Evolutionary conservation across 768 basidiomycete species (phyloP).

Genomic region (Sarcomyxa edulis): DNA sequence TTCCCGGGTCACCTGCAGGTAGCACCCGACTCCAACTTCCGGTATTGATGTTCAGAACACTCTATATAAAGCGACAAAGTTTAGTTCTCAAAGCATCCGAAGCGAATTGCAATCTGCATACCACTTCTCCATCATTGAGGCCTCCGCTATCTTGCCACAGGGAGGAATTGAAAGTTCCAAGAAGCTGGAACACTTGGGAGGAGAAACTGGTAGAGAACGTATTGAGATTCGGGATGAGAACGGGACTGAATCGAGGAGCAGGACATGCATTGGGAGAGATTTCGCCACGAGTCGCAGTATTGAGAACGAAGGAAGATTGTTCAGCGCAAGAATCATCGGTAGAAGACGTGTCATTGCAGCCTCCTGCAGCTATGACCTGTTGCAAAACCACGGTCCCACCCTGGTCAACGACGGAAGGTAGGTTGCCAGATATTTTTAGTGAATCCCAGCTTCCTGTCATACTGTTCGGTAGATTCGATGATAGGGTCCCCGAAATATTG

Average conservation of each 20-base stretch:
- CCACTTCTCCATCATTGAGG: constrained; percentile 67
- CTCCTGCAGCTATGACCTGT: constrained; percentile 52
- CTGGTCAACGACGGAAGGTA: constrained; percentile 39
- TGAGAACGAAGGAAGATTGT: constrained; percentile 53
- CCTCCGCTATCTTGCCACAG: constrained; percentile 65
- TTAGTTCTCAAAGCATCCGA: not conserved
- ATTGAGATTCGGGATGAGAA: constrained; percentile 59
- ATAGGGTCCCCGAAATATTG: constrained; percentile 62
- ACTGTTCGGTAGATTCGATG: constrained; percentile 55
- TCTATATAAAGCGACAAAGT: constrained; percentile 29
- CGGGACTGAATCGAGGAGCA: constrained; percentile 57
- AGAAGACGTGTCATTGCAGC: constrained; percentile 45
- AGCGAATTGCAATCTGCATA: constrained; percentile 30
- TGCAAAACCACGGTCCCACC: constrained; percentile 55
- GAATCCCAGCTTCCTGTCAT: constrained; percentile 58
- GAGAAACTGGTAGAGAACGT: constrained; percentile 46
- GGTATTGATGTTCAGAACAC: constrained; percentile 53
- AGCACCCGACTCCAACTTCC: constrained; percentile 69
- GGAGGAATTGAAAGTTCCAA: constrained; percentile 61
- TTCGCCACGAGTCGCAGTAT: constrained; percentile 28
- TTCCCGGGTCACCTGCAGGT: constrained; percentile 70
- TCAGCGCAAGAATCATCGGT: constrained; percentile 49
- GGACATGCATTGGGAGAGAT: constrained; percentile 49
- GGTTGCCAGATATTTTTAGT: constrained; percentile 27
- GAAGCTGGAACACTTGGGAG: constrained; percentile 63